A percentile compares a stretch with the other conserved stretches of the same genome.
Conservation (phyloP, 2,329 filamentous ascomycete genomes). For the Mycogone perniciosa region DNA sequence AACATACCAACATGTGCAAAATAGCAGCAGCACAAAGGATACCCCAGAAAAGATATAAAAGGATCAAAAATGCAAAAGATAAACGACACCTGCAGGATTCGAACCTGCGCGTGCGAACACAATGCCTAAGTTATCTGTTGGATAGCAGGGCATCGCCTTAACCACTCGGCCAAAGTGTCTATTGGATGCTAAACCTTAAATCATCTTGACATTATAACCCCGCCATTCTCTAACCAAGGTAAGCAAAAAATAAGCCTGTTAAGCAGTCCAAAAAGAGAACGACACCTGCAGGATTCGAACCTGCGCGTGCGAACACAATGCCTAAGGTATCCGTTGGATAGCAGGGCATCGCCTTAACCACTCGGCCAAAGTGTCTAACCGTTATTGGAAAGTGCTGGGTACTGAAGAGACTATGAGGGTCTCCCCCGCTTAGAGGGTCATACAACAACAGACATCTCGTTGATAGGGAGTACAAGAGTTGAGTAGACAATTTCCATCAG, state of each 20-base stretch:
- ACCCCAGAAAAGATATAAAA: background rate
- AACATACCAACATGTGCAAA: no score
- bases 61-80: constrained; percentile 1
- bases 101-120: constrained; percentile 15
- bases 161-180: background rate
- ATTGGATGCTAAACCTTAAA: no score
- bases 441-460: background rate
- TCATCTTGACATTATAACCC: no score
- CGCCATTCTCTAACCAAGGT: no score
- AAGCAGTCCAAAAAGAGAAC: constrained; percentile 3
- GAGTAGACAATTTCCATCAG: background rate
- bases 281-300: constrained; percentile 16
- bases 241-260: no score
- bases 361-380: constrained; percentile 15
- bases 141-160: constrained; percentile 3
- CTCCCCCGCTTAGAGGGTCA: no score
- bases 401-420: background rate
- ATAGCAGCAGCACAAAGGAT: background rate
- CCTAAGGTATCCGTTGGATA: background rate
- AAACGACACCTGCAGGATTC: constrained; percentile 15
- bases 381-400: background rate
- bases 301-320: constrained; percentile 13
- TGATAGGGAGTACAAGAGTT: background rate
- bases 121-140: constrained; percentile 12
- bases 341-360: constrained; percentile 15